Base-by-base conservation (phyloP, 2,329 filamentous ascomycete species). In the Alternaria solani region DNA sequence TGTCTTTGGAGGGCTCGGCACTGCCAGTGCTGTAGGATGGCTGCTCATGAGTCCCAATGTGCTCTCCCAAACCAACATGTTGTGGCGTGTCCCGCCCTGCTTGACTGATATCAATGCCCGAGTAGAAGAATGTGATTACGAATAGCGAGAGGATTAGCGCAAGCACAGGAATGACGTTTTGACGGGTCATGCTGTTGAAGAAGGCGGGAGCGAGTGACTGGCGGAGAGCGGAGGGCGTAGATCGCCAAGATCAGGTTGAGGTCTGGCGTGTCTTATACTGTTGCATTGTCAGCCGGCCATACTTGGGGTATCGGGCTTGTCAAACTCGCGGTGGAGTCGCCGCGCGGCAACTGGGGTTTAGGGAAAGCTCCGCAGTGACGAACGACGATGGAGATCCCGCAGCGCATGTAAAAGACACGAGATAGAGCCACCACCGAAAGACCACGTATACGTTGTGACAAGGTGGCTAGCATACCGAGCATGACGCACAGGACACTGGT, bases 41-140 rank as follows among this genome's bases (percentile, higher is more conserved):
- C 38, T 43, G 41, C 58, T 52, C 55, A 52, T 66, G 36, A 47
- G 53, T 64, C 51, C 59, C 67, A 46, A 76, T 46, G 39, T 75
- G 70, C 16, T 81, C 78, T n/a, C 78, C 79, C 7, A 81, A 56
- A 16, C 78, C 79, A 34, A 82, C 61, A 42, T 76, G 69, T 60
- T 82, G 78, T 23, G 81, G 80, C 25, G 82, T 51, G 2, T 70
- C 69, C 32, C 68, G 72, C 77, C 78, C 80, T 63, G 76, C 72
- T 46, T 77, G 71, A 42, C 71, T 73, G 14, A 69, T 64, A 18
- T 71, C 65, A 20, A 69, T 64, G 53, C 66, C 73, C 30, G 78
- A 77, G 61, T 80, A 80, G 56, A 81, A 72, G 65, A 81, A 78
- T 57, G 80, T 69, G 58, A 80, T 67, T 43, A 81, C 70, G 49